Evolutionary conservation across 805 yeast species (phyloP).

Genomic region (Nakazawaea wickerhamii): DNA sequence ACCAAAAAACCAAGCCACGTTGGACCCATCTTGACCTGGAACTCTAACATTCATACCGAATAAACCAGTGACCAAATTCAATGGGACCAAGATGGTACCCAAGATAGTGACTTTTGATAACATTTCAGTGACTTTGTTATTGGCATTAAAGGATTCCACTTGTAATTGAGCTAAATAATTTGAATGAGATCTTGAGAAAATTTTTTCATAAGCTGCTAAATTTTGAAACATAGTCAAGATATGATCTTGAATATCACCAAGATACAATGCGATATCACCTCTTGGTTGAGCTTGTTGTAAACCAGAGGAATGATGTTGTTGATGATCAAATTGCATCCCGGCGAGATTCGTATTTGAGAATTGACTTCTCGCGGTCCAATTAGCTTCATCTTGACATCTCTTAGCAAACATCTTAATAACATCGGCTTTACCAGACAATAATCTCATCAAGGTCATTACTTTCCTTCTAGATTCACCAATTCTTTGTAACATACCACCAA

Average conservation of each 20-base stretch:
- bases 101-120: conserved; percentile 83
- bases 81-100: conserved; percentile 87
- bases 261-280: conserved; percentile 84
- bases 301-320: conserved; percentile 15
- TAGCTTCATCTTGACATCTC: conserved; percentile 74
- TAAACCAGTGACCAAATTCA: conserved; percentile 84
- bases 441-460: conserved; percentile 88
- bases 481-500: conserved; percentile 67
- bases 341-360: conserved; percentile 11
- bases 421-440: conserved; percentile 90
- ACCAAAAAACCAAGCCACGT: conserved; percentile 63
- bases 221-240: conserved; percentile 94
- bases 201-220: conserved; percentile 84
- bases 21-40: conserved; percentile 56
- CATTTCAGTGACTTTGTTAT: conserved; percentile 79
- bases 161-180: conserved; percentile 92
- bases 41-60: conserved; percentile 94
- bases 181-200: conserved; percentile 85
- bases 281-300: conserved; percentile 49
- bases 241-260: conserved; percentile 97
- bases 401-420: conserved; percentile 95
- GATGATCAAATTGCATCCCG: conserved; percentile 2
- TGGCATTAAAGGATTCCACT: conserved; percentile 85
- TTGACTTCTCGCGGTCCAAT: conserved; percentile 2
- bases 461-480: conserved; percentile 88